These are phyloP conservation scores for Xylariaceae sp. DNA, from an alignment of 2,329 filamentous ascomycete species.

Conservation along the genomic window DNA sequence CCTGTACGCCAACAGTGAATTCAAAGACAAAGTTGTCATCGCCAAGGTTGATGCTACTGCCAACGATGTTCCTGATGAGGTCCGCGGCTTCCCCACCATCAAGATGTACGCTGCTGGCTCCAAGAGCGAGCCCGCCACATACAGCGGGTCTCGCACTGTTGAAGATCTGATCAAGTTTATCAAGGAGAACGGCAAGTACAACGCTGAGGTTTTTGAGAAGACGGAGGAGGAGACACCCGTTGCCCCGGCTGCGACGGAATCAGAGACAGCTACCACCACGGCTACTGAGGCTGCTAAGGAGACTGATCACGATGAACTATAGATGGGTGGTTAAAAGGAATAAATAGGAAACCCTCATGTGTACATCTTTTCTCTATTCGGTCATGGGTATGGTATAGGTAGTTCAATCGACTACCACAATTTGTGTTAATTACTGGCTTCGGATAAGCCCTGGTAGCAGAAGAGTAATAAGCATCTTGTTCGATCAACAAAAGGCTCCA, in stretches of 20 bases:
- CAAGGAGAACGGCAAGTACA: constrained; percentile 90
- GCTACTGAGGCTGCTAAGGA: constrained; percentile 47
- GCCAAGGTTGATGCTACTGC: constrained; percentile 95
- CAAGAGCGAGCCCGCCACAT: constrained; percentile 82
- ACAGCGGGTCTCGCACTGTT: constrained; percentile 80
- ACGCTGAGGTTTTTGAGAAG: constrained; percentile 61
- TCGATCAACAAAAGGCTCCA: too few species aligned
- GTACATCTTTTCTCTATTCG: constrained; percentile 26
- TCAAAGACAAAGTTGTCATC: constrained; percentile 80
- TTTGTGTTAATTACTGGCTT: too few species aligned
- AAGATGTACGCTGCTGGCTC: constrained; percentile 91
- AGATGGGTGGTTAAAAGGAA: constrained; percentile 36
- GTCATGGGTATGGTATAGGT: constrained; percentile 19
- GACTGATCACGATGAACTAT: constrained; percentile 70
- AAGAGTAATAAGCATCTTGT: too few species aligned
- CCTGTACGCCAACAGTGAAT: constrained; percentile 72
- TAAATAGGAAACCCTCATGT: constrained; percentile 18
- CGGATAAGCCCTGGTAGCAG: too few species aligned
- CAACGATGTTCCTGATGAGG: constrained; percentile 96
- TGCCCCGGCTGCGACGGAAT: constrained; percentile 44
- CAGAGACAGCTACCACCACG: constrained; percentile 44
- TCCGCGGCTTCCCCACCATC: constrained; percentile 98
- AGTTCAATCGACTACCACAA: constrained; percentile 24
- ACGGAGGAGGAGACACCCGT: constrained; percentile 51
- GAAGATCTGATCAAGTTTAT: constrained; percentile 92